Evolutionary conservation across 2,329 filamentous ascomycete species (phyloP), one percentile per base, ranked within the genome.

Genomic region (Colletotrichum eremochloae): DNA sequence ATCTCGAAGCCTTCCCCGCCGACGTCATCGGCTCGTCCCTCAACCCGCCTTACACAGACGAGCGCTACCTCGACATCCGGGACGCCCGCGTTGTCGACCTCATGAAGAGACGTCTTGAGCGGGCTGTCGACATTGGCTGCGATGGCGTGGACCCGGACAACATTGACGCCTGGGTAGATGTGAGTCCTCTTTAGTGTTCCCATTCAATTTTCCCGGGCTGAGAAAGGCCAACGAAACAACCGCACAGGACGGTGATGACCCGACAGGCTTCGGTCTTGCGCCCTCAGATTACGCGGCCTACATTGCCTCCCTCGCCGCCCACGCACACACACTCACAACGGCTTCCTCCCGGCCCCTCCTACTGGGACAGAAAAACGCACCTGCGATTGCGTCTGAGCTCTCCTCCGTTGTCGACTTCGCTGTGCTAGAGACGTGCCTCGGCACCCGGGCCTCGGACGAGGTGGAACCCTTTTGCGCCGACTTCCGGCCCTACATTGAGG

Each of bases 111-210:
- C 79, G 79, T 1, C 73, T 81, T 24, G 76, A 77, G 18, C 63
- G 67, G 20, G 79, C 80, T 14, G 77, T 75, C n/a, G 55, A 72
- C 36, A 61, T 76, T 18, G 80, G 80, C 24, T 81, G 80, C 61
- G 80, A 81, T 57, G 80, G 76, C 20, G 77, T 81, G n/a, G 80
- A 81, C 68, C 79, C 79, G 3, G 80, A 81, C 72, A 81, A 81
- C 67, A 78, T 81, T 55, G 79, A 81, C 33, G 79, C 77, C 48
- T 81, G 78, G 76, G 76, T 72, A 14, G 61, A 68, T 18, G 74
- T 75, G 61, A 57, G 68, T 63, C 57, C 57, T 64, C 50, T 36
- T 44, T 31, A 24, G 15, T 50, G 24, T 15, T 9, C 29, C 24
- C 20, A 40, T 68, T 52, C 15, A 8, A 3, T 38, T 20, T n/a